Base-by-base conservation (phyloP, 192 early-diverging fungal genomes). In the Lobosporangium transversale region DNA sequence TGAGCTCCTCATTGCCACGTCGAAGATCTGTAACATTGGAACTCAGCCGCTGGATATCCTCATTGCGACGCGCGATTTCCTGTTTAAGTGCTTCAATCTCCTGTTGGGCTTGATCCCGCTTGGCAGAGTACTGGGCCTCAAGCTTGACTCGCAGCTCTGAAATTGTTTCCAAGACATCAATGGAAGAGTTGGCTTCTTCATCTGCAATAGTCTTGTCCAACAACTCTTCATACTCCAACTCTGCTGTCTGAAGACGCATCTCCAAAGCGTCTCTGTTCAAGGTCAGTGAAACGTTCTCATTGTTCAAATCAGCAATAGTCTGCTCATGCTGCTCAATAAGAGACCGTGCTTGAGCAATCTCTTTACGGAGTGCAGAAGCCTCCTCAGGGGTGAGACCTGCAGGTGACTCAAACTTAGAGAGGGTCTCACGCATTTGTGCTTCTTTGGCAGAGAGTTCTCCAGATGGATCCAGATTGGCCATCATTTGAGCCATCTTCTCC, bases 401-500 rank as follows among this genome's bases (percentile, higher is more conserved):
- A 53, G 91, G 74, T 33, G 89, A 83, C 15, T 87, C 89, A 21
- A 93, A 82, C 62, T 90, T 89, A 50, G 80, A 68, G 3, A 96
- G 78, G 6, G 91, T 87, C 32, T 88, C 87, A 15, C 90, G 84
- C 30, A 94, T 82, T 45, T 91, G 86, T 53, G 87, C 84, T 63
- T 96, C 93, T 76, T 94, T 93, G 30, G 88, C 88, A 20, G 85
- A 82, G 47, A 94, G 89, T 48, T 86, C 88, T n/a, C 82, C 85
- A 29, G 91, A 88, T 31, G 91, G 89, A 60, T 92, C 93, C 40
- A 96, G 87, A 51, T 91, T 87, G 8, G 86, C 88, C 85, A 94
- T 89, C 87, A 95, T 95, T 62, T 90, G 81, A 8, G 89, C 89
- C 88, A 96, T 93, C 83, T 91, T 92, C 62, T 93, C 93, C 37